phyloP scores from a whole-genome alignment of 371 early-diverging fungal species.

The Saksenaea oblongispora region DNA sequence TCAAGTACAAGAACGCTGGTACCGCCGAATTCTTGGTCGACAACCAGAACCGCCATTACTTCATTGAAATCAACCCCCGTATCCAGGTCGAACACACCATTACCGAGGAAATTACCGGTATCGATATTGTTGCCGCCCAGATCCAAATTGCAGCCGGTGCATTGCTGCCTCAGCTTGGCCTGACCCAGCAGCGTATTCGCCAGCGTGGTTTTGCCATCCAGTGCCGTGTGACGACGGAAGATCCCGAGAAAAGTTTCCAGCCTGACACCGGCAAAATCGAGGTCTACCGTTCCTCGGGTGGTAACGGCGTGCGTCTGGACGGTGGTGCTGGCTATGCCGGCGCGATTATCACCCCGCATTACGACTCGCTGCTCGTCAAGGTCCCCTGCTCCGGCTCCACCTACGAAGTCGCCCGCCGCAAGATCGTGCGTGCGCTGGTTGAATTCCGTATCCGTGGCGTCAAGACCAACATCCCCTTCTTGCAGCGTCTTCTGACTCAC shows the following conservation, averaged over 20 bases:
- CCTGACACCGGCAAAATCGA: slow-evolving; percentile 96
- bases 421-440: slow-evolving; percentile 83
- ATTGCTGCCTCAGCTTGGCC: slow-evolving; percentile 73
- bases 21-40: slow-evolving; percentile 98
- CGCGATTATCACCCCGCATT: slow-evolving; percentile 90
- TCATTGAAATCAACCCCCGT: slow-evolving; percentile 96
- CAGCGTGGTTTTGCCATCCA: slow-evolving; percentile 91
- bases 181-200: slow-evolving; percentile 82
- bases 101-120: slow-evolving; percentile 93
- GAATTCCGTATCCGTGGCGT: slow-evolving; percentile 97
- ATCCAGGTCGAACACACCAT: slow-evolving; percentile 93
- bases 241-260: slow-evolving; percentile 84
- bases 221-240: slow-evolving; percentile 95
- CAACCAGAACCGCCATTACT: slow-evolving; percentile 84
- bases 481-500: slow-evolving; percentile 83
- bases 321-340: slow-evolving; percentile 91
- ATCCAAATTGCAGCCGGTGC: slow-evolving; percentile 92
- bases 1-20: slow-evolving; percentile 94
- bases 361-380: slow-evolving; percentile 96
- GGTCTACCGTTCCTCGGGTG: slow-evolving; percentile 87
- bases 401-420: slow-evolving; percentile 86
- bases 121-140: slow-evolving; percentile 92
- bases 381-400: slow-evolving; percentile 85
- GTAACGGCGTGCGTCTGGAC: slow-evolving; percentile 90
- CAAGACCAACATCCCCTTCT: slow-evolving; percentile 94